phyloP scores from a whole-genome alignment of 2,329 filamentous ascomycete species.

The Knoxdaviesia capensis region DNA sequence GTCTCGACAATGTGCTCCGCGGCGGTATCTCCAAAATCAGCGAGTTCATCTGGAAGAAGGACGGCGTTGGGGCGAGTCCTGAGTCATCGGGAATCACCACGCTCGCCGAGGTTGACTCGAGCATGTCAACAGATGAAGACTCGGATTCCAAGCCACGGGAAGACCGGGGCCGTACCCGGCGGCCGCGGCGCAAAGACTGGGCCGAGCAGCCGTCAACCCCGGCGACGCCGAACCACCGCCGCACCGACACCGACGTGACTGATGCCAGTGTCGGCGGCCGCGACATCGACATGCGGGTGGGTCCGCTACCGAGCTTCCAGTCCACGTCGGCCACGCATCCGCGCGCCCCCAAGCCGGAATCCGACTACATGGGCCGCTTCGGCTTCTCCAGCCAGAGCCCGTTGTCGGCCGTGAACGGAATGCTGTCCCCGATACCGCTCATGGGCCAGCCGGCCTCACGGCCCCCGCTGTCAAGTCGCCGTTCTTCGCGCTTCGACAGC shows the following conservation, averaged over 20 bases:
- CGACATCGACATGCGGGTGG: no score
- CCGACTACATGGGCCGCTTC: no score
- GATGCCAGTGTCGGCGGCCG: no score
- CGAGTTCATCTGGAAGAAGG: conserved; percentile 36
- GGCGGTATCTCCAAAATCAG: conserved; percentile 35
- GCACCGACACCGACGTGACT: no score
- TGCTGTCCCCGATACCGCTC: no score
- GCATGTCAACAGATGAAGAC: conserved; percentile 14
- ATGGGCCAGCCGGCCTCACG: conserved; percentile 6
- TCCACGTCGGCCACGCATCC: no score
- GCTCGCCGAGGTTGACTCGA: conserved; percentile 2
- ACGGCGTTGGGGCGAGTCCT: conserved; percentile 11
- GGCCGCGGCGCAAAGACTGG: no score
- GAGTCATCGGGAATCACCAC: conserved; percentile 5
- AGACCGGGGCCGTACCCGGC: not conserved
- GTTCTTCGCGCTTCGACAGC: conserved; percentile 23
- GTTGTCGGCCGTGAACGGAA: no score
- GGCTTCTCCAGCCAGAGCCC: no score
- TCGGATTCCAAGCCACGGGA: conserved; percentile 21
- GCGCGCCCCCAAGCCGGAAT: no score
- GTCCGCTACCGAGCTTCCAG: no score
- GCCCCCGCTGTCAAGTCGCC: conserved; percentile 13
- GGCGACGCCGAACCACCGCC: no score
- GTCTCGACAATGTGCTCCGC: conserved; percentile 52
- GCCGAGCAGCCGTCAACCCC: not conserved